These are phyloP conservation scores for Solanum pennellii DNA, from an alignment of 257 asterid genomes.

Conservation along the genomic window DNA sequence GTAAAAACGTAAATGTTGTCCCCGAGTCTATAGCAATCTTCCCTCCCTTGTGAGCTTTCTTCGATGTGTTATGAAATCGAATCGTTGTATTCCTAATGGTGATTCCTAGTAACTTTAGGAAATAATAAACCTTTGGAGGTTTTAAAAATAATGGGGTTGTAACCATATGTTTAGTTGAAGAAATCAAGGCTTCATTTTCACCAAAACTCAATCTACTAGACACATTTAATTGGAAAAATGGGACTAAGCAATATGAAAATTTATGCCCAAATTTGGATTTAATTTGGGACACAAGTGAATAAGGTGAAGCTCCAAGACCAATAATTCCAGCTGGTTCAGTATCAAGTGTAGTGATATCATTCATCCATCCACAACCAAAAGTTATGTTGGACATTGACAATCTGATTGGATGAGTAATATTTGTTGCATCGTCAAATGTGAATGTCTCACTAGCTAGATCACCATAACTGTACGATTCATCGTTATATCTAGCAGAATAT, in stretches of 20 bases:
- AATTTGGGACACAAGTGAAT: constrained; percentile 42
- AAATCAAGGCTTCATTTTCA: constrained; percentile 12
- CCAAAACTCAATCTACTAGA: constrained; percentile 48
- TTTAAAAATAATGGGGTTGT: constrained; percentile 31
- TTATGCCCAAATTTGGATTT: constrained; percentile 20
- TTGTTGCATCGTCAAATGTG: constrained; percentile 16
- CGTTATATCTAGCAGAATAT: constrained; percentile 23
- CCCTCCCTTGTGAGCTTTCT: constrained; percentile 3
- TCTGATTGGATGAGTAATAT: not conserved
- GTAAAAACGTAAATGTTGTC: constrained; percentile 40
- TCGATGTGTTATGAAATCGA: not conserved
- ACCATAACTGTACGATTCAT: constrained; percentile 22
- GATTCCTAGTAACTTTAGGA: constrained; percentile 40
- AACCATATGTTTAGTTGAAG: constrained; percentile 24
- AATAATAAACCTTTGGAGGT: constrained; percentile 16
- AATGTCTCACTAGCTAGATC: constrained; percentile 44
- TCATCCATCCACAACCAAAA: constrained; percentile 50
- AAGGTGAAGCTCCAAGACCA: constrained; percentile 47
- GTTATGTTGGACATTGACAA: constrained; percentile 9
- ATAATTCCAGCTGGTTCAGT: constrained; percentile 37
- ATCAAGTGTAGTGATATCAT: constrained; percentile 10
- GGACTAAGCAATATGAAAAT: constrained; percentile 62
- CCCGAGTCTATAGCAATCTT: constrained; percentile 58
- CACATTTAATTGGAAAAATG: not conserved
- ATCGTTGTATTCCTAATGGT: constrained; percentile 19